Evolutionary conservation across 345 rosid species (phyloP), one percentile per base, ranked within the genome.

Genomic region (Linum lewisii): DNA sequence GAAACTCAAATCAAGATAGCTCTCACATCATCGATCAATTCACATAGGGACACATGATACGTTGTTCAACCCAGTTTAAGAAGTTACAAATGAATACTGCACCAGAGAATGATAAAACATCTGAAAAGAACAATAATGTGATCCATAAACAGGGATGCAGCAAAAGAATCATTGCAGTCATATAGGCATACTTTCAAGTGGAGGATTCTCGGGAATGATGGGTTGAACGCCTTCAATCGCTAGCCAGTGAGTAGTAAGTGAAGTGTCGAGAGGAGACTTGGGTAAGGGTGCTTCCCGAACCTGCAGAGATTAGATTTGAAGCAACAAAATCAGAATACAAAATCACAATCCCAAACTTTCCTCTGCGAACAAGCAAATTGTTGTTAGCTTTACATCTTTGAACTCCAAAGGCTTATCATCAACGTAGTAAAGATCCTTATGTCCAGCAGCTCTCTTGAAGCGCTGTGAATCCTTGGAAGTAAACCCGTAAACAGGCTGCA

Each of bases 141-240:
- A 9, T 32, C 55, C 60, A 47, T 59, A 38, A 44, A 51, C n/a
- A 32, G 19, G 2, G 11, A 24, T 9, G 24, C 57, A 20, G 14
- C 25, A 24, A 34, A 44, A 2, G 32, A 26, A 2, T 2, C 51
- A 54, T 18, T 21, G 14, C 18, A 61, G 26, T 26, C 51, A 51
- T 1, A 37, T 21, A 18, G 32, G 4, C 11, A 52, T 66, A 90
- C 97, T 93, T 78, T 85, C 81, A 61, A 75, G 55, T 7, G 83
- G 74, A 66, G 81, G 77, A 67, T 85, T 90, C 67, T 87, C 89
- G 0, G 87, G 87, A 61, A 87, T 79, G 37, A 82, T 81, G 60
- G 94, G 97, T 67, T 87, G 97, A 62, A 85, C 72, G 21, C 97
- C 97, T 83, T 90, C 97, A 75, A 90, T 72, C 23, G 95, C 95